Evolutionary conservation across 108 stramenopile species (phyloP).

Genomic region (Thalassiosira profunda): DNA sequence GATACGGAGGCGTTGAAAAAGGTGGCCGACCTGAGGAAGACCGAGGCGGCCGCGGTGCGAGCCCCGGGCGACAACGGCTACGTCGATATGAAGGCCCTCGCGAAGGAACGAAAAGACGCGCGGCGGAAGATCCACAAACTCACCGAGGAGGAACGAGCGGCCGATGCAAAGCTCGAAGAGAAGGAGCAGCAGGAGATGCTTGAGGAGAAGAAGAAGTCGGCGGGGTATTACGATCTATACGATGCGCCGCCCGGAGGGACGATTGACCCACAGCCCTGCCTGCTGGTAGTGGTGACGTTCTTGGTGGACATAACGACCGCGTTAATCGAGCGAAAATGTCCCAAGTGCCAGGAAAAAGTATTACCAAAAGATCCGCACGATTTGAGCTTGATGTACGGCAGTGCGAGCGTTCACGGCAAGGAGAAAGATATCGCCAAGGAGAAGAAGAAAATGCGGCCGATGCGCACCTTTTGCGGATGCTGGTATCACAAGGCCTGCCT

Average conservation of each 20-base stretch:
- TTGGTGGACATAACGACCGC: slow-evolving; percentile 25
- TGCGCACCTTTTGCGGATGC: slow-evolving; percentile 46
- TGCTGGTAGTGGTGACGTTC: slow-evolving; percentile 47
- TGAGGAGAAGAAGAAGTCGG: slow-evolving; percentile 43
- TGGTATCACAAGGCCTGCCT: slow-evolving; percentile 58
- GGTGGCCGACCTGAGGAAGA: slow-evolving; percentile 37
- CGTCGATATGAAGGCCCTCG: slow-evolving; percentile 9
- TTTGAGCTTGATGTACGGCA: slow-evolving; percentile 32
- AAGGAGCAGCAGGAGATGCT: slow-evolving; percentile 42
- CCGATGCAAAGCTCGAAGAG: slow-evolving; percentile 27
- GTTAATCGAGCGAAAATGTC: slow-evolving; percentile 33
- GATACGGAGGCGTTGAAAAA: slow-evolving; percentile 49
- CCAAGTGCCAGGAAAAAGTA: slow-evolving; percentile 36
- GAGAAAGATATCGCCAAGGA: slow-evolving; percentile 23
- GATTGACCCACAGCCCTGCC: slow-evolving; percentile 45
- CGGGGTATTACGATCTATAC: slow-evolving; percentile 46
- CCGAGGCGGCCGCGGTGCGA: slow-evolving; percentile 15
- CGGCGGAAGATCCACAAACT: slow-evolving; percentile 41
- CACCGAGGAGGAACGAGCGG: slow-evolving; percentile 29
- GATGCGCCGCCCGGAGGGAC: slow-evolving; percentile 34
- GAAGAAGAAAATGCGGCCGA: slow-evolving; percentile 43
- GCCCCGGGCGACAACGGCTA: slow-evolving; percentile 14
- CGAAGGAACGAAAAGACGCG: slow-evolving; percentile 56
- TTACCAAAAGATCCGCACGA: slow-evolving; percentile 35
- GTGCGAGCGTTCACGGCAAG: background rate